Evolutionary conservation across 306 rosid species (phyloP).

Genomic region (Quercus cerris): DNA sequence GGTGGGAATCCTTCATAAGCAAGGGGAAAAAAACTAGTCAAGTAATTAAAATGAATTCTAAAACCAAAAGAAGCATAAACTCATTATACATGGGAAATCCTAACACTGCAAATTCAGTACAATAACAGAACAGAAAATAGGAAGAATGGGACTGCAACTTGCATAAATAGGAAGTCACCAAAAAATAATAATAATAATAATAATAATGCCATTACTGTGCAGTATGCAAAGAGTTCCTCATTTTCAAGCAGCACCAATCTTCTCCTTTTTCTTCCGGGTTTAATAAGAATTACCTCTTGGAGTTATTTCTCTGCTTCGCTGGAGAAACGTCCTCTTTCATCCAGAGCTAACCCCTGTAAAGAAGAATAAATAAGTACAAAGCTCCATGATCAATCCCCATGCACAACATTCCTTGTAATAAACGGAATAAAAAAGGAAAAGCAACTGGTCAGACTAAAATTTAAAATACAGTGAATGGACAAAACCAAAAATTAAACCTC

Average conservation of each 20-base stretch:
- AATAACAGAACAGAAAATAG: background rate
- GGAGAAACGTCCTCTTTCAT: conserved; percentile 66
- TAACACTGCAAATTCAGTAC: background rate
- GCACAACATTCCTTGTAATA: conserved; percentile 13
- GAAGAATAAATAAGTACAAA: conserved; percentile 19
- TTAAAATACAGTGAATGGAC: background rate
- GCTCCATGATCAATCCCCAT: conserved; percentile 2
- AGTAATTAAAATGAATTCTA: background rate
- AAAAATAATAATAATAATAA: background rate
- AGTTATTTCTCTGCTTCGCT: conserved; percentile 90
- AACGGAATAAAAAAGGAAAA: background rate
- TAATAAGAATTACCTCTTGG: conserved; percentile 58
- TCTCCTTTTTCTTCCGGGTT: background rate
- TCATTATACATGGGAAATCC: background rate
- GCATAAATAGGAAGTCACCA: background rate
- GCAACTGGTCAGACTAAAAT: background rate
- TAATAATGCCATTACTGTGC: background rate
- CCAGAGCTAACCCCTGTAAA: conserved; percentile 72
- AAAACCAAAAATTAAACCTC: conserved; percentile 48
- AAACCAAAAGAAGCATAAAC: background rate
- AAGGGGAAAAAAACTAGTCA: background rate
- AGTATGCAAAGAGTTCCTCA: background rate
- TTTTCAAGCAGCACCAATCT: conserved; percentile 1
- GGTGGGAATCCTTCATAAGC: background rate
- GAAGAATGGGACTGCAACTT: background rate